Conservation (phyloP, 139 green algal species). For the Coelastrella sp. region DNA sequence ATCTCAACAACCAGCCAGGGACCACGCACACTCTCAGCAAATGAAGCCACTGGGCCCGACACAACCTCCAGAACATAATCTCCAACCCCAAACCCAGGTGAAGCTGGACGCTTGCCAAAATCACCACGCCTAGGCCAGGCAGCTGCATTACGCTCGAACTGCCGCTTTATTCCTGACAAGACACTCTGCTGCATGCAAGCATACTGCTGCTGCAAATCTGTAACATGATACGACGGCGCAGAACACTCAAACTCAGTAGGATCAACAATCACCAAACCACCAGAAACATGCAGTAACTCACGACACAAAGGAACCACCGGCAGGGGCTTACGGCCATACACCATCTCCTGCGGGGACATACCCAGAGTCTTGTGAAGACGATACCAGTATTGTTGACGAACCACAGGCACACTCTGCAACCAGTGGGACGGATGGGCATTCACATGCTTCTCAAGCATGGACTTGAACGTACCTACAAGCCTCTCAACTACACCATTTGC, state of each 20-base stretch:
- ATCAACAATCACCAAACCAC: not conserved
- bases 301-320: not conserved
- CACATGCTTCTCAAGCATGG: slow-evolving; percentile 8
- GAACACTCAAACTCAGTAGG: not conserved
- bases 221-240: not conserved
- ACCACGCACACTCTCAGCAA: not conserved
- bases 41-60: not conserved
- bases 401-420: slow-evolving; percentile 35
- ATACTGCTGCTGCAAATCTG: not conserved
- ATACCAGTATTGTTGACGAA: slow-evolving; percentile 15
- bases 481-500: slow-evolving; percentile 22
- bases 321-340: slow-evolving; percentile 24
- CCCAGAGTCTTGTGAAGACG: slow-evolving; percentile 13
- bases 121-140: not conserved
- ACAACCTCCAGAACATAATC: slow-evolving; percentile 36
- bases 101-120: too few relatives aligned
- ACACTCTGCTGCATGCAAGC: not conserved
- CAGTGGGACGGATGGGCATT: slow-evolving; percentile 32
- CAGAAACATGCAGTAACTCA: not conserved
- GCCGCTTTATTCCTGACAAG: not conserved
- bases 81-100: not conserved
- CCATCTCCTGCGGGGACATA: slow-evolving; percentile 36
- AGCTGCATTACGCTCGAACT: slow-evolving; percentile 17
- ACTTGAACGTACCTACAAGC: not conserved
- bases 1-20: slow-evolving; percentile 12